These are phyloP conservation scores for Trichoderma koningii DNA, from an alignment of 2,329 filamentous ascomycete species.

Conservation along the genomic window DNA sequence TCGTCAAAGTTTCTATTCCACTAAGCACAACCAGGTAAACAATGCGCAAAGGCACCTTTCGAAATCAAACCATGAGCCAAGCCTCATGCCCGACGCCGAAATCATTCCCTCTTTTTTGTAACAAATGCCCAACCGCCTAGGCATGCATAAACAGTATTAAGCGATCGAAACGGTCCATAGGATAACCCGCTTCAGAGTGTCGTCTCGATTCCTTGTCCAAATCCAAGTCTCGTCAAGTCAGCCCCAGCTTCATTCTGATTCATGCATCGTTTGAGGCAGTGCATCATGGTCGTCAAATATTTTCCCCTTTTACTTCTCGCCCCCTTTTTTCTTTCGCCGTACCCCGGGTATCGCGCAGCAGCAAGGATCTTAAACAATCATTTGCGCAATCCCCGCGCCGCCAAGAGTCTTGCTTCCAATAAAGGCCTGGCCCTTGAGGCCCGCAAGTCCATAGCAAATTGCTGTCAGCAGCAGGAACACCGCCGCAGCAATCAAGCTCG, in stretches of 20 bases:
- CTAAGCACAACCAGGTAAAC: constrained; percentile 10
- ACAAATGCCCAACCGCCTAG: constrained; percentile 21
- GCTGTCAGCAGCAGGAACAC: constrained; percentile 77
- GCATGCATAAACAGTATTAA: constrained; percentile 19
- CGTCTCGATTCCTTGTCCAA: constrained; percentile 17
- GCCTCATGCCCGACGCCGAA: constrained; percentile 29
- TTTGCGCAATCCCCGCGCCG: constrained; percentile 90
- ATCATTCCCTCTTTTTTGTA: constrained; percentile 10
- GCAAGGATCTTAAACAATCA: constrained; percentile 74
- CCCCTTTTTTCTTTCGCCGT: not conserved
- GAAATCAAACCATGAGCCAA: constrained; percentile 28
- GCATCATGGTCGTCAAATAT: not conserved
- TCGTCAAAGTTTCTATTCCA: constrained; percentile 23
- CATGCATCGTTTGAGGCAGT: constrained; percentile 22
- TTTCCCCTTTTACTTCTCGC: not conserved
- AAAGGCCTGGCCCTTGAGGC: constrained; percentile 80
- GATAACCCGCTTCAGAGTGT: not conserved
- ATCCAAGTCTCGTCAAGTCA: constrained; percentile 9
- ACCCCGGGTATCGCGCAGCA: not conserved
- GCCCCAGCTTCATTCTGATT: constrained; percentile 1
- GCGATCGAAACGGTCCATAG: constrained; percentile 9
- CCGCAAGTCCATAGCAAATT: constrained; percentile 78
- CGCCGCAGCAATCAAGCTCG: constrained; percentile 82
- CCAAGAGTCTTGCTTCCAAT: constrained; percentile 94
- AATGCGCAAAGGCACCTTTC: constrained; percentile 19